Evolutionary conservation across 2,329 filamentous ascomycete species (phyloP).

Genomic region (Aspergillus sp.): DNA sequence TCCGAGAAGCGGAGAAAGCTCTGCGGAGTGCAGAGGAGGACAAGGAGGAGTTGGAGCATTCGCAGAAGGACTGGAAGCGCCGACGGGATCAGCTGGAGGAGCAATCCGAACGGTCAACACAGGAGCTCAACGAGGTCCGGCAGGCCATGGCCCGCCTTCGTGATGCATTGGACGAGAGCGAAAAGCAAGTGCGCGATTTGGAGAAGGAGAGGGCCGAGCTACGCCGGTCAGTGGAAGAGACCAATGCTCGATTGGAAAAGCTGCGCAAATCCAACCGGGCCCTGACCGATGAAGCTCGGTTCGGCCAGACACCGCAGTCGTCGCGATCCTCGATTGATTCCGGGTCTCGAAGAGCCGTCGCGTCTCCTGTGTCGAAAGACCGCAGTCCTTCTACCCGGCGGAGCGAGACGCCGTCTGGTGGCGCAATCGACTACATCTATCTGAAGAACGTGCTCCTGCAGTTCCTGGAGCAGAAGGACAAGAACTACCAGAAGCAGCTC

Average conservation of each 20-base stretch:
- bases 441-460: conserved; percentile 66
- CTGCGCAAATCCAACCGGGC: conserved; percentile 66
- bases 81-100: conserved; percentile 75
- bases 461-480: conserved; percentile 66
- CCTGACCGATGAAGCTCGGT: conserved; percentile 59
- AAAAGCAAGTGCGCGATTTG: conserved; percentile 77
- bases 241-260: conserved; percentile 74
- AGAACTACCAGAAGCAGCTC: conserved; percentile 66
- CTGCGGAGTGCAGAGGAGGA: conserved; percentile 70
- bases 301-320: conserved; percentile 49
- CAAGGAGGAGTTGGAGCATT: conserved; percentile 72
- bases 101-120: conserved; percentile 64
- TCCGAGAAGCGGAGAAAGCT: conserved; percentile 78
- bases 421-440: conserved; percentile 60
- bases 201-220: conserved; percentile 80
- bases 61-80: conserved; percentile 71
- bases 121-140: conserved; percentile 74
- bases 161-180: conserved; percentile 79
- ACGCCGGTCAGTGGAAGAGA: conserved; percentile 73
- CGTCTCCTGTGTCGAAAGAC: conserved; percentile 47
- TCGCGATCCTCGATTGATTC: conserved; percentile 61
- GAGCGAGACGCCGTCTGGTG: conserved; percentile 38
- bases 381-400: conserved; percentile 31
- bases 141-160: conserved; percentile 75
- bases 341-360: conserved; percentile 42